Conservation (phyloP, 768 basidiomycete species). For the Boletus pseudopeckii region DNA sequence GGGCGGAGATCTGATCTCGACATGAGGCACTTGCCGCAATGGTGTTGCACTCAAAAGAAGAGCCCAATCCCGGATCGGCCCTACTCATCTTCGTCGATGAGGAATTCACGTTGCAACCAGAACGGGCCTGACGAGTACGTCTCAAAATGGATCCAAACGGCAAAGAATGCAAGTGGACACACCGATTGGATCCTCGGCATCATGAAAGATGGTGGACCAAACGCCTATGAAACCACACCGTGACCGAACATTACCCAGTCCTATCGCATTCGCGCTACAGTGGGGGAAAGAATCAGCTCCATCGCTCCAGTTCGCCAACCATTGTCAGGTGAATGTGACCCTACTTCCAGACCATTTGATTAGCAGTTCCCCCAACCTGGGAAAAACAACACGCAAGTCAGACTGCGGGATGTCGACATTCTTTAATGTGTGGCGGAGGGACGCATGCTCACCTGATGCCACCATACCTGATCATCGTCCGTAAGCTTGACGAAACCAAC, state of each 20-base stretch:
- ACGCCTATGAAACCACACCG: conserved; percentile 54
- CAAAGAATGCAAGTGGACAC: neutral
- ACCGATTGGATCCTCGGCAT: conserved; percentile 49
- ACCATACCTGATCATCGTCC: conserved; percentile 53
- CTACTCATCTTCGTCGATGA: conserved; percentile 26
- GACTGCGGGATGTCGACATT: neutral
- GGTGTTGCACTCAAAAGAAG: neutral
- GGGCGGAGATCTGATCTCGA: neutral
- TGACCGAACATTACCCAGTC: conserved; percentile 59
- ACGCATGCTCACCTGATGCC: conserved; percentile 54
- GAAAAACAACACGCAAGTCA: conserved; percentile 4
- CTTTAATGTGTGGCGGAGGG: neutral
- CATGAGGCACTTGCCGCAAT: neutral
- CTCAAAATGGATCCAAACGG: neutral
- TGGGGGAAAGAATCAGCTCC: neutral
- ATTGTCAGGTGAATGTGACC: conserved; percentile 11
- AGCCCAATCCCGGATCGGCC: neutral
- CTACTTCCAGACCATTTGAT: conserved; percentile 56
- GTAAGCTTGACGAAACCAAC: conserved; percentile 54
- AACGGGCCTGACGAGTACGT: conserved; percentile 20
- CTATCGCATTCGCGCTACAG: conserved; percentile 56
- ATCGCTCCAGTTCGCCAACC: neutral
- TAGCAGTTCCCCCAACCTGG: conserved; percentile 51
- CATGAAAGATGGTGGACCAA: conserved; percentile 50
- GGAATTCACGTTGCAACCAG: conserved; percentile 27